These are phyloP conservation scores for Plasmodium coatneyi DNA, from an alignment of 169 alveolate species.

Conservation along the genomic window DNA sequence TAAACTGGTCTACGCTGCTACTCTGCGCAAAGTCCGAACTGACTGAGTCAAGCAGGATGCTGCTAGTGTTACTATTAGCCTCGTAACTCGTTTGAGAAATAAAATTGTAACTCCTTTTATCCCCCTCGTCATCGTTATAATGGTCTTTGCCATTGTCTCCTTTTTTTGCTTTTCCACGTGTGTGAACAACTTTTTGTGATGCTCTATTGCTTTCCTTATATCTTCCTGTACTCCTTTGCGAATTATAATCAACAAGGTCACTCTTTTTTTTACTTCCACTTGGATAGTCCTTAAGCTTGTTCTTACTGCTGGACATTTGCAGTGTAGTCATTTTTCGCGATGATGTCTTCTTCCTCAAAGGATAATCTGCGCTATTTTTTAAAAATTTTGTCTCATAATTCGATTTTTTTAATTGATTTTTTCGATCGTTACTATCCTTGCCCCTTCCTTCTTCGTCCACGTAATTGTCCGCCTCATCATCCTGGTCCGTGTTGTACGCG, in stretches of 20 bases:
- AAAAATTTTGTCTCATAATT: slow-evolving; percentile 3
- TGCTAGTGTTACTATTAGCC: slow-evolving; percentile 65
- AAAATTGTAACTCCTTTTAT: slow-evolving; percentile 26
- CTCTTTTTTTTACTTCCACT: slow-evolving; percentile 6
- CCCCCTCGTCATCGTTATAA: not conserved
- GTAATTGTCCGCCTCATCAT: not conserved
- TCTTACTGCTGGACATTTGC: not conserved
- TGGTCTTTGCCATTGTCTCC: not conserved
- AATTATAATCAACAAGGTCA: not conserved
- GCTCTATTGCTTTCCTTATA: not conserved
- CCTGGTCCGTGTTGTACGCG: not conserved
- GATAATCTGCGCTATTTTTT: not conserved
- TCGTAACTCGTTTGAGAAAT: slow-evolving; percentile 76
- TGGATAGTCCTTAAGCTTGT: not conserved
- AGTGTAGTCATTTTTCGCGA: not conserved
- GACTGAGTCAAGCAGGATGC: slow-evolving; percentile 35
- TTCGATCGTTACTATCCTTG: not conserved
- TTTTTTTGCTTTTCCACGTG: not conserved
- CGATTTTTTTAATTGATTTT: not conserved
- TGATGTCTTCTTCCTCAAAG: not conserved
- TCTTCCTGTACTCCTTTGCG: not conserved
- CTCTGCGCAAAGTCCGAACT: slow-evolving; percentile 46
- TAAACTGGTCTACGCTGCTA: slow-evolving; percentile 37
- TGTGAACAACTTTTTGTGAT: not conserved
- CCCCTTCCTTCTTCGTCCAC: not conserved